Percentiles rank a stretch among this genome's conserved stretches.
phyloP scores from a whole-genome alignment of 2,329 filamentous ascomycete species.

The Sordariomycetes sp. region DNA sequence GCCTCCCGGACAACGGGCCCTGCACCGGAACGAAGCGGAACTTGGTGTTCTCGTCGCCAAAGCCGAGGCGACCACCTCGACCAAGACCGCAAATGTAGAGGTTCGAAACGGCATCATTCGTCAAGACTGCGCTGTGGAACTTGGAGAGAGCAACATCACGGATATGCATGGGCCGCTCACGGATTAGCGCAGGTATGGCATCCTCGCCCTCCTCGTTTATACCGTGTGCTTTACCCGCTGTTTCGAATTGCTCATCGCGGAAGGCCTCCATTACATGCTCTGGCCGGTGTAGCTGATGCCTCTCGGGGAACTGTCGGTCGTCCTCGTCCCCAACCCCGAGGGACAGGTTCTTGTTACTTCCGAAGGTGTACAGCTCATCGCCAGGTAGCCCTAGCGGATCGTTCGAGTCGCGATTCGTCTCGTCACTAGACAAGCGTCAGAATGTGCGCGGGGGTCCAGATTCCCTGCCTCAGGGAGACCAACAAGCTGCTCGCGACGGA shows the following conservation, averaged over 20 bases:
- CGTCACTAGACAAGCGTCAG: neutral
- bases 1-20: conserved; percentile 63
- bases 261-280: conserved; percentile 67
- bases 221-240: neutral
- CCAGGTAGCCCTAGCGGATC: conserved; percentile 27
- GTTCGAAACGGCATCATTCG: conserved; percentile 78
- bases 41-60: conserved; percentile 80
- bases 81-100: conserved; percentile 90
- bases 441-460: neutral
- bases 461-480: neutral
- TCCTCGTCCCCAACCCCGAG: conserved; percentile 93
- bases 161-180: conserved; percentile 61
- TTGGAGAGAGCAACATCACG: conserved; percentile 84
- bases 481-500: conserved; percentile 12
- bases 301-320: conserved; percentile 87
- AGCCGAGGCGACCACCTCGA: conserved; percentile 76
- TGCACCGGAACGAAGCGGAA: conserved; percentile 81
- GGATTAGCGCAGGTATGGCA: conserved; percentile 63
- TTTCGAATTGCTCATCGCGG: conserved; percentile 48
- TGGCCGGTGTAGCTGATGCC: conserved; percentile 65
- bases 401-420: neutral
- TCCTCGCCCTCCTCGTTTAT: conserved; percentile 13
- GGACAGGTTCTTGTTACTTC: conserved; percentile 91
- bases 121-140: conserved; percentile 80
- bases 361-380: conserved; percentile 87